phyloP scores from a whole-genome alignment of 2,329 filamentous ascomycete species.

The Alternaria sp. region DNA sequence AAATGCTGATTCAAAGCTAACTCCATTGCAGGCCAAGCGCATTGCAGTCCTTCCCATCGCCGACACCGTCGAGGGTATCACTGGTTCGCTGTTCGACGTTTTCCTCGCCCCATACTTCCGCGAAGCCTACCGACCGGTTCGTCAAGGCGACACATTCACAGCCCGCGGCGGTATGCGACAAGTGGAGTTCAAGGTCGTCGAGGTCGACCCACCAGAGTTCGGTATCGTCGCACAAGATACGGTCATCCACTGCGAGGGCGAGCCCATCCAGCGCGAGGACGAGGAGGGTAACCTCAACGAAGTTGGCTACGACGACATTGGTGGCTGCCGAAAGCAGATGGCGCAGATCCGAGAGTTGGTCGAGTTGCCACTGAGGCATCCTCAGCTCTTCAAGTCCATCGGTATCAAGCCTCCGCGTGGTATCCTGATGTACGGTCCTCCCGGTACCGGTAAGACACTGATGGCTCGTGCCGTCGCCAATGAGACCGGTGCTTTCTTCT shows the following conservation, averaged over 20 bases:
- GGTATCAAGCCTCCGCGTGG: constrained; percentile 99
- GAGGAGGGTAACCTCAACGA: constrained; percentile 99
- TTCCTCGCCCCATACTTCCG: constrained; percentile 99
- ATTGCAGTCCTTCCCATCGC: constrained; percentile 98
- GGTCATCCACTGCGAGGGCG: constrained; percentile 97
- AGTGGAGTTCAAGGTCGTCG: constrained; percentile 99
- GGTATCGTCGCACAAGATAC: constrained; percentile 99
- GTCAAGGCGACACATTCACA: constrained; percentile 97
- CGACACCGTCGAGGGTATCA: constrained; percentile 96
- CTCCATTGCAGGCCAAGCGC: constrained; percentile 79
- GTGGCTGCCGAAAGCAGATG: constrained; percentile 99
- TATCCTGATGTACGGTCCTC: constrained; percentile 92
- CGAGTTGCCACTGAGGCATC: constrained; percentile 93
- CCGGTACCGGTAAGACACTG: constrained; percentile 98
- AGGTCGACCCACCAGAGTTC: constrained; percentile 97
- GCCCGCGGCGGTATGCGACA: constrained; percentile 98
- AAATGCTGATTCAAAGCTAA: constrained; percentile 17
- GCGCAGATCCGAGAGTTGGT: constrained; percentile 99
- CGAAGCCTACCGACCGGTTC: constrained; percentile 95
- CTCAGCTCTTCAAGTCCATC: constrained; percentile 99
- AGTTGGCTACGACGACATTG: constrained; percentile 98
- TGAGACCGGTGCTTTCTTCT: constrained; percentile 99
- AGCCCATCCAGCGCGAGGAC: constrained; percentile 95
- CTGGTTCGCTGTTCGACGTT: constrained; percentile 96
- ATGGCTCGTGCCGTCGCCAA: constrained; percentile 99